Base-by-base conservation (phyloP, 2,329 filamentous ascomycete genomes). In the Hypoxylon sp. region DNA sequence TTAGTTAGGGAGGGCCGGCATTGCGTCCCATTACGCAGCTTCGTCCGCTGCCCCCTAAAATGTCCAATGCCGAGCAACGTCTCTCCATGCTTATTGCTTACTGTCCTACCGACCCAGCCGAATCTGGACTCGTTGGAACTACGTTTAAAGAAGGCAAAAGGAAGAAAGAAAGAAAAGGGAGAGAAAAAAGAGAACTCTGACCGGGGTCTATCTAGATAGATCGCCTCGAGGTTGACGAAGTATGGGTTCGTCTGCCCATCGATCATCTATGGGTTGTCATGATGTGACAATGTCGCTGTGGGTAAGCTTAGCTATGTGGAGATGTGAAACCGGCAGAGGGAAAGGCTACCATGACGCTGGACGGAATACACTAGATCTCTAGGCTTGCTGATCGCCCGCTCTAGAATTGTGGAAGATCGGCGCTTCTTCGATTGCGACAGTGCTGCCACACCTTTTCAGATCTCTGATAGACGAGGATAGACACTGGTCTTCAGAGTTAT, bases 231-330 rank as follows among this genome's bases (percentile, higher is more conserved):
- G 17, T 37, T 41, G 40, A 24, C 29, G 8, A 17, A 8, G 50
- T 55, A 46, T 49, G 47, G 47, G 13, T 29, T 11, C 13, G 27
- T 54, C n/a, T n/a, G n/a, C n/a, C n/a, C 54, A 54, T 42, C 29
- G 35, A 48, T 58, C 37, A 13, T 29, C n/a, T 55, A 49, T 23
- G 45, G 47, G 52, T 46, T 27, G 18, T 51, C 21, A 21, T 13
- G 18, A 48, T 26, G 17, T 26, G 29, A 10, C 18, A 6, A 18
- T 13, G 15, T 23, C 31, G 20, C 20, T 11, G 55, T 55, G 55
- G 55, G 50, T n/a, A n/a, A n/a, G n/a, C n/a, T n/a, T n/a, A n/a
- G n/a, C 8, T 45, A 55, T 55, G 55, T 55, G 55, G 51, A 42
- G 55, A 46, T 29, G 17, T 27, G 17, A 43, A 23, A 10, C n/a